A percentile compares a stretch with the other conserved stretches of the same genome.
phyloP scores from a whole-genome alignment of 2,329 filamentous ascomycete species.

The Podosphaera leucotricha region DNA sequence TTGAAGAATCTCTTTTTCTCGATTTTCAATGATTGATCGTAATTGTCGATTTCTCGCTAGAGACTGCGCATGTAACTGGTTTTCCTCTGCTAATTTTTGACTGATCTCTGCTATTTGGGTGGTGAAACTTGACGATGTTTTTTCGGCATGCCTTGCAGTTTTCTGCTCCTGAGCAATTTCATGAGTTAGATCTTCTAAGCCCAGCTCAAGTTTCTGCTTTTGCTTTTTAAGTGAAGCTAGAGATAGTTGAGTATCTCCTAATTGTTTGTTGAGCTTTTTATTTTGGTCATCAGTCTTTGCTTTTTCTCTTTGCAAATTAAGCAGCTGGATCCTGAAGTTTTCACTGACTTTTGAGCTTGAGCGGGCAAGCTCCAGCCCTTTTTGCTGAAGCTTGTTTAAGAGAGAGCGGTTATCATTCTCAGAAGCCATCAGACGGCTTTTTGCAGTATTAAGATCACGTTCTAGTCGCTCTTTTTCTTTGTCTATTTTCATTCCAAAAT shows the following conservation, averaged over 20 bases:
- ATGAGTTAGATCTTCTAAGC: conserved; percentile 76
- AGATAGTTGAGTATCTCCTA: conserved; percentile 64
- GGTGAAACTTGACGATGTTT: conserved; percentile 55
- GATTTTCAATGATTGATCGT: conserved; percentile 54
- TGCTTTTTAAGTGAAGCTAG: conserved; percentile 78
- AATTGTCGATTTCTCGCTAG: conserved; percentile 66
- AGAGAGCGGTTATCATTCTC: conserved; percentile 90
- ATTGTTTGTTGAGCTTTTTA: conserved; percentile 54
- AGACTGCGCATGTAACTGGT: conserved; percentile 62
- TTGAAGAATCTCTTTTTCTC: conserved; percentile 58
- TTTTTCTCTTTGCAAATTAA: conserved; percentile 64
- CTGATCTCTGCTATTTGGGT: conserved; percentile 76
- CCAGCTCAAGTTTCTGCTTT: conserved; percentile 74
- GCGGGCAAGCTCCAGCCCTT: conserved; percentile 84
- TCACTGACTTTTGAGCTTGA: conserved; percentile 72
- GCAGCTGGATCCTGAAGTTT: conserved; percentile 52
- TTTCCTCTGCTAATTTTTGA: conserved; percentile 71
- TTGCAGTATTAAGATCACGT: conserved; percentile 72
- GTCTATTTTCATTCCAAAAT: conserved; percentile 73
- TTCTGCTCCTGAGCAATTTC: conserved; percentile 81
- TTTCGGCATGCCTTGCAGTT: conserved; percentile 71
- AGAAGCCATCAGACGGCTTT: conserved; percentile 69
- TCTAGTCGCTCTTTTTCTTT: conserved; percentile 87
- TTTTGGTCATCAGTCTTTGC: conserved; percentile 61
- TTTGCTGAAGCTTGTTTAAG: conserved; percentile 94